Evolutionary conservation across 2,329 filamentous ascomycete species (phyloP).

Genomic region (Pseudocercospora macadamiae): DNA sequence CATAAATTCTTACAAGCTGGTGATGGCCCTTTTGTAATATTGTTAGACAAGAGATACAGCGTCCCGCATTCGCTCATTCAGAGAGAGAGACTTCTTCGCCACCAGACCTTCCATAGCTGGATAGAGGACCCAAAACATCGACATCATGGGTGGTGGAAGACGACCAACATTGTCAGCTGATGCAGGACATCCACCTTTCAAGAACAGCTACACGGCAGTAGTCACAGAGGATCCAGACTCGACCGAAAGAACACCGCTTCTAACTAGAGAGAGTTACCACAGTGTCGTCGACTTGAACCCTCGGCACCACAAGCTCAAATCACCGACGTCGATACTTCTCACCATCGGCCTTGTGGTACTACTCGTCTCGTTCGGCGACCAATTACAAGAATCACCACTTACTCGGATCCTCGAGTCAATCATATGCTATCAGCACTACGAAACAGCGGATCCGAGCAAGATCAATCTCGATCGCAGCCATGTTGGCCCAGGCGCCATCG

Average conservation of each 20-base stretch:
- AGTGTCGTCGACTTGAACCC: conserved; percentile 7
- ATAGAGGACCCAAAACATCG: neutral
- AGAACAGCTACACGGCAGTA: neutral
- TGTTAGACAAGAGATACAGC: too few relatives aligned
- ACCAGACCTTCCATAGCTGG: neutral
- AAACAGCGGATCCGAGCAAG: conserved; percentile 42
- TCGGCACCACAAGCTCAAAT: conserved; percentile 8
- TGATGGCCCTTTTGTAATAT: too few relatives aligned
- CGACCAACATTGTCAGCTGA: neutral
- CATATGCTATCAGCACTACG: conserved; percentile 56
- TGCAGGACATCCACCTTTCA: neutral
- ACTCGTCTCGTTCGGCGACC: conserved; percentile 48
- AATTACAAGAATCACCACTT: conserved; percentile 45
- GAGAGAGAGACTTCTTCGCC: too few relatives aligned
- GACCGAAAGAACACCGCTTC: neutral
- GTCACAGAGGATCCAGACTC: neutral
- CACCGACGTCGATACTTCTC: conserved; percentile 23
- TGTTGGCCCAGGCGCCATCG: conserved; percentile 36
- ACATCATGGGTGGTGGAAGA: neutral
- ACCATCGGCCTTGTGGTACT: conserved; percentile 45
- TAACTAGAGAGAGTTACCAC: neutral
- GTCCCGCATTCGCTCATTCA: too few relatives aligned
- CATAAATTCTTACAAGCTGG: too few relatives aligned
- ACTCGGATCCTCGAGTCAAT: conserved; percentile 58
- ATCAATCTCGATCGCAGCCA: conserved; percentile 29